Evolutionary conservation across 1,284 basidiomycete genomes (phyloP), one percentile per base, ranked within the genome.

Genomic region (Vanrija humicola): DNA sequence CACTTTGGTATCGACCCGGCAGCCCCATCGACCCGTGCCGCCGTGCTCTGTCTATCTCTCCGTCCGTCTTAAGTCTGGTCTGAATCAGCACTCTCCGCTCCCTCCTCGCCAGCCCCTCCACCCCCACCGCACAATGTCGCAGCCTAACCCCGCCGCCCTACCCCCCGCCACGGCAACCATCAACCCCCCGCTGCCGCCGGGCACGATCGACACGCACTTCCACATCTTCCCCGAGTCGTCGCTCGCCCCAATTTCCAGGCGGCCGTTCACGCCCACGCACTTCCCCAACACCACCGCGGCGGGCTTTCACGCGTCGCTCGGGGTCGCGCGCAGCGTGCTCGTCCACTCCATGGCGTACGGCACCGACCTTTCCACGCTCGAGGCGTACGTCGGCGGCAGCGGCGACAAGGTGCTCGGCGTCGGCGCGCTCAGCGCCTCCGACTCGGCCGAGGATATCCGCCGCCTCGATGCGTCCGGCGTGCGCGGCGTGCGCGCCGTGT

Each of bases 191-290:
- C 50, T 56, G n/a, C 55, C 55, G 3, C 14, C 0, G 9, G 55
- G 50, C 5, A 38, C 39, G 6, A 48, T 50, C 50, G 55, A 56
- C 50, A 56, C 55, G 28, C 55, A 56, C 50, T 56, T 56, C 50
- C 55, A 56, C 55, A 48, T 56, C 50, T 56, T 52, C 46, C 55
- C 55, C 14, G 40, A 19, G n/a, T 18, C 39, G 9, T 0, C 39
- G 1, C 40, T 48, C 2, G 9, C 23, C 15, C 28, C 28, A 6
- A 7, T 28, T 6, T 1, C 16, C 3, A 21, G 19, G 2, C 46
- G 50, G 15, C 39, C 45, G 2, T 56, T 52, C 34, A 12, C 38
- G 9, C 55, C 55, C 2, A 46, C 55, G 8, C 38, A 28, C 6
- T 47, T 56, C 46, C 39, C 39, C 16, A 15, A 29, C 9, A 1